Base-by-base conservation (phyloP, 2,329 filamentous ascomycete species). In the Xylaria arbuscula region DNA sequence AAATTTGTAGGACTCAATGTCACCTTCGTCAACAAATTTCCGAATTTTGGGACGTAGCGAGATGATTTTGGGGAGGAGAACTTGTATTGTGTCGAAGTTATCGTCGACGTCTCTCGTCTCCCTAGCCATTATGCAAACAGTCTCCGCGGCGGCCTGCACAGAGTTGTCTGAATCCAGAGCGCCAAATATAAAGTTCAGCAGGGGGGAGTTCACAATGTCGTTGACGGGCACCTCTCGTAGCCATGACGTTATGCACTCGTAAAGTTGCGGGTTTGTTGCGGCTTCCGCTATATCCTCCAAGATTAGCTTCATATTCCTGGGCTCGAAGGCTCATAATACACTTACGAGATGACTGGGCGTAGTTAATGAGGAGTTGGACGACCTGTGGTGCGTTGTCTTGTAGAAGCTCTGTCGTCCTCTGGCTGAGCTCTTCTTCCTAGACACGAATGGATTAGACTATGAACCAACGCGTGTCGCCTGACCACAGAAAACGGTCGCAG, bases 181-280 rank as follows among this genome's bases (percentile, higher is more conserved):
- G 72, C 89, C 88, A 77, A 98, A 89, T 58, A 98, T 88, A 61
- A 94, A 86, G 72, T 93, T 89, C 73, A 99, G 85, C 15, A 99
- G 85, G 7, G 94, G 92, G 1, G 95, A 98, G 74, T 91, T 91
- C 73, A 97, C 91, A 71, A 99, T 89, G 70, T 92, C 90, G 71
- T 86, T 87, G 56, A 97, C 88, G 0, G 95, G 93, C 7, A 99
- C 93, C 81, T 99, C 96, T 74, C 94, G 89, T 73, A 98, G 87
- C 96, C 96, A 99, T 2, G 96, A 98, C 38, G 94, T 97, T 74
- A 98, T 94, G 79, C 96, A 98, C 76, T 98, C 93, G 79, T 98
- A 90, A 56, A 99, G 87, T 76, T 94, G 92, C 2, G 95, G 94
- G 77, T 98, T 97, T 70, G 90, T 91, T 9, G 93, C 88, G 28